These are phyloP conservation scores for Gaeumannomyces tritici DNA, from an alignment of 2,329 filamentous ascomycete species.

Conservation along the genomic window DNA sequence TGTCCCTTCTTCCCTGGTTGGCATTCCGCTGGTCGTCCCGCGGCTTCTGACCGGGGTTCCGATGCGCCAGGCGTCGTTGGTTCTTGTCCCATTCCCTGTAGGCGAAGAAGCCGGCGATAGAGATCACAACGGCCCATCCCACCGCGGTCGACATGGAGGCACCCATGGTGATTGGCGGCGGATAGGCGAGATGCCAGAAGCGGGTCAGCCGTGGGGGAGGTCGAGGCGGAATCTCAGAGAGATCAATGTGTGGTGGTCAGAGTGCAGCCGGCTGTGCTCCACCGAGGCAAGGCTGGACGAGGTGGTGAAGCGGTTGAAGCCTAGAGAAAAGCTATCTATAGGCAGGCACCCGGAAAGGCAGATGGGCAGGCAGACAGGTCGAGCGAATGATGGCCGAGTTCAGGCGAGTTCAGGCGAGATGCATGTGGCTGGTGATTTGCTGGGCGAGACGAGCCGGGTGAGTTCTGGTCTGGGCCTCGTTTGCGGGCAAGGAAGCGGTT, in stretches of 20 bases:
- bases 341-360: background rate
- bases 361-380: background rate
- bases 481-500: background rate
- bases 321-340: background rate
- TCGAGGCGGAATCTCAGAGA: background rate
- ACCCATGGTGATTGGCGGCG: constrained; percentile 18
- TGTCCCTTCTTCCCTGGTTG: constrained; percentile 21
- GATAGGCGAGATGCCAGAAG: background rate
- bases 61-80: constrained; percentile 12
- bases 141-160: constrained; percentile 22
- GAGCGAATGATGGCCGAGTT: background rate
- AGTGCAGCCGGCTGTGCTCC: background rate
- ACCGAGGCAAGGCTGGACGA: background rate
- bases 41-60: constrained; percentile 14
- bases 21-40: constrained; percentile 21
- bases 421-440: background rate
- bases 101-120: constrained; percentile 12
- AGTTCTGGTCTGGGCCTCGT: background rate
- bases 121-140: constrained; percentile 21
- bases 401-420: background rate
- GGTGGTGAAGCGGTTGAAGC: background rate
- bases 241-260: background rate
- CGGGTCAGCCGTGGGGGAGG: background rate
- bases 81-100: constrained; percentile 15
- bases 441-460: background rate